A percentile compares a stretch with the other conserved stretches of the same genome.
These are phyloP conservation scores for Magnaporthiopsis rhizophila DNA, from an alignment of 2,329 filamentous ascomycete species.

Conservation along the genomic window DNA sequence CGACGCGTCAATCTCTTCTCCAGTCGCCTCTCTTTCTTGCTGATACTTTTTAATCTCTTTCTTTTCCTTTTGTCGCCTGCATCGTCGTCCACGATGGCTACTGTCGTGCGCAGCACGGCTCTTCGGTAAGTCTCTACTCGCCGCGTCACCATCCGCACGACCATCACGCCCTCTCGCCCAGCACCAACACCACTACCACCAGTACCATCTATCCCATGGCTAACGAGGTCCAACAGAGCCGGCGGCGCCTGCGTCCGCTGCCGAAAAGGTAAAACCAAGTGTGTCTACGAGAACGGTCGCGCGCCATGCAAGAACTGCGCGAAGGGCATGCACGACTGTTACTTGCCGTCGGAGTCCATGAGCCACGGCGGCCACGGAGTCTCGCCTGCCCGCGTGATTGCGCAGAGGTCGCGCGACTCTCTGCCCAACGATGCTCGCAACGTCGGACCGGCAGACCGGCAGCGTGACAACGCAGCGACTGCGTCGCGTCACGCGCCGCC, in stretches of 20 bases:
- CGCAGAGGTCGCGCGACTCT: constrained; percentile 45
- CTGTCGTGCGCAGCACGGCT: constrained; percentile 48
- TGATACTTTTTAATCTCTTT: constrained; percentile 5
- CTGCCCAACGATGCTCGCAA: constrained; percentile 41
- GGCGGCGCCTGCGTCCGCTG: constrained; percentile 55
- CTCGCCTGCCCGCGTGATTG: constrained; percentile 41
- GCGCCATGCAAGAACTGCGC: constrained; percentile 57
- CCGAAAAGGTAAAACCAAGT: constrained; percentile 57
- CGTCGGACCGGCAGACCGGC: constrained; percentile 35
- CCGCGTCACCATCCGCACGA: no score
- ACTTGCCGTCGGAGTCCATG: constrained; percentile 52
- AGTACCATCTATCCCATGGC: no score
- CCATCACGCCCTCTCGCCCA: no score
- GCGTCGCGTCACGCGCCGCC: constrained; percentile 39
- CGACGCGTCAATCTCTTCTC: neutral
- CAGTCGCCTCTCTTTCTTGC: neutral
- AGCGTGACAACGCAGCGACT: constrained; percentile 33
- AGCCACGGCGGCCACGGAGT: constrained; percentile 49
- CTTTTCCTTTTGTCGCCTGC: neutral
- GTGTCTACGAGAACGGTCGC: constrained; percentile 54
- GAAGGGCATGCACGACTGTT: constrained; percentile 57
- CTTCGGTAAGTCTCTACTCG: constrained; percentile 20
- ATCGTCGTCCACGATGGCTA: constrained; percentile 29
- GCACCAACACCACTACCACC: no score
- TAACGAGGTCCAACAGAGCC: constrained; percentile 28